These are phyloP conservation scores for Phytophthora melonis DNA, from an alignment of 352 stramenopile species.

Conservation along the genomic window DNA sequence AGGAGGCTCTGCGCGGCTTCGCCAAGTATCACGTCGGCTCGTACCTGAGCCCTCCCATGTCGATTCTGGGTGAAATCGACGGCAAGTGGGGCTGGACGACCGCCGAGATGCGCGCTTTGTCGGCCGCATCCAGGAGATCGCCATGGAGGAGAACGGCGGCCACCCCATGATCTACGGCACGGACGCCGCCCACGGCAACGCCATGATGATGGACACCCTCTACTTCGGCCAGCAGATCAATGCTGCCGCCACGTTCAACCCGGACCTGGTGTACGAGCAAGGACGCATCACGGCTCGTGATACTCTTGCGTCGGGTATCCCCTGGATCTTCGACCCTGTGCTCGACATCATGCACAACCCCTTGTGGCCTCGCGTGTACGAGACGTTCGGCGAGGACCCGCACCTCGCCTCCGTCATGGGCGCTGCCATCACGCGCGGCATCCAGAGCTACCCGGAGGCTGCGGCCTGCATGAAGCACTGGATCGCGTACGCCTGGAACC, in stretches of 20 bases:
- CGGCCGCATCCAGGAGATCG: background rate
- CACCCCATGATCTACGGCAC: slow-evolving; percentile 1
- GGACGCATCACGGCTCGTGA: slow-evolving; percentile 63
- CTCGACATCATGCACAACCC: slow-evolving; percentile 78
- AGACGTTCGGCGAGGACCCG: slow-evolving; percentile 93
- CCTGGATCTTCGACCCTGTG: slow-evolving; percentile 88
- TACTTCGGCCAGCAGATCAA: slow-evolving; percentile 88
- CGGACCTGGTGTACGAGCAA: background rate
- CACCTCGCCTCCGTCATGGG: slow-evolving; percentile 71
- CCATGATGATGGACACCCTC: background rate
- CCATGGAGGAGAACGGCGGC: slow-evolving; percentile 3
- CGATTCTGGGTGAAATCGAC: background rate
- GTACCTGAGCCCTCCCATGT: slow-evolving; percentile 76
- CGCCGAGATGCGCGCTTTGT: background rate
- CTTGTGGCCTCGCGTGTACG: slow-evolving; percentile 83
- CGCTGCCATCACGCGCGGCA: slow-evolving; percentile 59
- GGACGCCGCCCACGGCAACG: background rate
- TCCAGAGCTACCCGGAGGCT: slow-evolving; percentile 52
- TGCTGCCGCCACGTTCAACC: slow-evolving; percentile 83
- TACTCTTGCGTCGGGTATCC: slow-evolving; percentile 77
- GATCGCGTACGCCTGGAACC: slow-evolving; percentile 78
- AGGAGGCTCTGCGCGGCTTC: slow-evolving; percentile 53
- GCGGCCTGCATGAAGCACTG: slow-evolving; percentile 69
- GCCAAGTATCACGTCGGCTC: slow-evolving; percentile 80
- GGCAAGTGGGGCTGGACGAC: background rate